Base-by-base conservation (phyloP, 2,329 filamentous ascomycete genomes). In the Pestalotiopsis sp. region DNA sequence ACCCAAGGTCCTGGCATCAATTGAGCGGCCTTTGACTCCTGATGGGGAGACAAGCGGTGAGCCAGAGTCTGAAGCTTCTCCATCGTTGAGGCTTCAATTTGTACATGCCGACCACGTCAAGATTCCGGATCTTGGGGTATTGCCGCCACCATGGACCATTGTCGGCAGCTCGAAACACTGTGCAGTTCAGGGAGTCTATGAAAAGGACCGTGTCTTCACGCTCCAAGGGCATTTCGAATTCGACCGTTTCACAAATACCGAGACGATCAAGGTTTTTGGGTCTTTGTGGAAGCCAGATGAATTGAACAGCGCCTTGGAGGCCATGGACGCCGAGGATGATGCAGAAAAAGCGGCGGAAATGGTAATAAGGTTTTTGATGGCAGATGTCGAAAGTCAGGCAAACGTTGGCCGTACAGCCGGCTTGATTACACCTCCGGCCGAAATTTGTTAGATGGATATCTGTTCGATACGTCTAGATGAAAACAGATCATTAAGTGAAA, bases 221-320 rank as follows among this genome's bases (percentile, higher is more conserved):
- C 76, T 77, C 13, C 79, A 81, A 52, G 80, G 80, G 0, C 79
- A 81, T 69, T 80, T 79, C 25, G 81, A 82, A 65, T 82, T 82
- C 69, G 76, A 81, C 68, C 49, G 71, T 0, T 80, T 80, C 56
- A 70, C 81, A 0, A 81, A 79, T 41, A 69, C 72, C 1, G 77
- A 81, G 71, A 77, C 65, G 2, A 20, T 69, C 36, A 69, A 67
- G 38, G 65, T 69, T n/a, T 68, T 67, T 36, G 66, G 66, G 12
- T 39, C 57, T 4, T 61, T n/a, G 52, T 64, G 62, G 67, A 49
- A 68, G 25, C 52, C 63, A 2, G 49, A 31, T 4, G 17, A 14
- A 13, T 59, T 68, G 56, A 25, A 49, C 25, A 25, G 17, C n/a
- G 67, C 41, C 3, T 25, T 68, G 3, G 25, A 38, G 20, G 20